Conservation (phyloP, 2,329 filamentous ascomycete genomes). For the Penicillium frequentans region DNA sequence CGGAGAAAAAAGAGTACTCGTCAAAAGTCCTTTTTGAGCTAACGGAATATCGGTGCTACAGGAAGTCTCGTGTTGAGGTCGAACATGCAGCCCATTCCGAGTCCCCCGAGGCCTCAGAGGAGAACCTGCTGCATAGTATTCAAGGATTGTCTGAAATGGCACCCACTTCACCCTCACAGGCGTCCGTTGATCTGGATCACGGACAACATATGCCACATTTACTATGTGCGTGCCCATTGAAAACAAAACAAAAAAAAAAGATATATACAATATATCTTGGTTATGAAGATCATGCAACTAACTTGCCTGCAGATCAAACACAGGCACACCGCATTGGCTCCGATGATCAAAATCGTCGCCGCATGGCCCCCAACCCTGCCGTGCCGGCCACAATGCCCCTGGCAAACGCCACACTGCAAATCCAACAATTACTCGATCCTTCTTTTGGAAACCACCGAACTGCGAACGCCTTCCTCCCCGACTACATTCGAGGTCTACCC, state of each 20-base stretch:
- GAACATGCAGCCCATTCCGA: constrained; percentile 37
- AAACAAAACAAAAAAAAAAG: no score
- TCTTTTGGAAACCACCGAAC: constrained; percentile 52
- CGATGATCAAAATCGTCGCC: constrained; percentile 45
- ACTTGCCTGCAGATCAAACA: constrained; percentile 28
- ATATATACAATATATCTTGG: neutral
- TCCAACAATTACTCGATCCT: constrained; percentile 40
- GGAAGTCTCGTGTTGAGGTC: constrained; percentile 43
- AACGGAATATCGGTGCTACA: constrained; percentile 17
- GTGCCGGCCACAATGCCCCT: constrained; percentile 40
- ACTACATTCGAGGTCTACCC: constrained; percentile 79
- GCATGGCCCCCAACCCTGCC: constrained; percentile 45
- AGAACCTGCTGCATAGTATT: constrained; percentile 30
- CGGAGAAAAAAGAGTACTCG: neutral
- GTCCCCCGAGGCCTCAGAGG: constrained; percentile 38
- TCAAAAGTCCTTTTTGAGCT: constrained; percentile 4
- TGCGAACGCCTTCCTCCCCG: constrained; percentile 51
- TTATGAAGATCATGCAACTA: neutral
- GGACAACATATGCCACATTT: constrained; percentile 64
- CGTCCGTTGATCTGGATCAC: constrained; percentile 48
- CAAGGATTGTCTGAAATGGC: constrained; percentile 32
- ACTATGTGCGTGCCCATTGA: constrained; percentile 53
- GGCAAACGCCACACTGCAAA: constrained; percentile 36
- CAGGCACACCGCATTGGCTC: constrained; percentile 49
- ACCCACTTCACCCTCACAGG: constrained; percentile 45